phyloP scores from a whole-genome alignment of 148 eudicot species.

The Fagopyrum esculentum region DNA sequence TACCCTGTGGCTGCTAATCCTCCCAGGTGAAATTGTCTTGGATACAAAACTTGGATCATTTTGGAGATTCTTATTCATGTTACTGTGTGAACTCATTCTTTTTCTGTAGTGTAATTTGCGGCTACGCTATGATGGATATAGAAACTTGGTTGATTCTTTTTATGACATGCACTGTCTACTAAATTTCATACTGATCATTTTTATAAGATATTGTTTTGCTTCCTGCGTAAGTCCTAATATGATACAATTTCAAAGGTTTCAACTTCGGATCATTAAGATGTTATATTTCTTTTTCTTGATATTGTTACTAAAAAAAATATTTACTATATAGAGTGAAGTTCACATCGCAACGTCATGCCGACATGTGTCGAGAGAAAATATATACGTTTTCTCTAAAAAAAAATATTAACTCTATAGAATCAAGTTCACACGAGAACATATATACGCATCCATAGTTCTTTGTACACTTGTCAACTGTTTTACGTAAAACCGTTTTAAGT shows the following conservation, averaged over 20 bases:
- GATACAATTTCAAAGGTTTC: too few relatives aligned
- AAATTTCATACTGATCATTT: background rate
- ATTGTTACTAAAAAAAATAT: too few relatives aligned
- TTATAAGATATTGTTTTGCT: background rate
- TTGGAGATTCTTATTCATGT: background rate
- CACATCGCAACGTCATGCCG: too few relatives aligned
- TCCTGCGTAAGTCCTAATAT: too few relatives aligned
- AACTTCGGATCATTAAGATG: background rate
- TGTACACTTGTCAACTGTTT: too few relatives aligned
- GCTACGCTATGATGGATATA: background rate
- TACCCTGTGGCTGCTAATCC: background rate
- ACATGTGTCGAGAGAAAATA: too few relatives aligned
- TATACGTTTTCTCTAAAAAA: too few relatives aligned
- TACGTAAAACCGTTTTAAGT: too few relatives aligned
- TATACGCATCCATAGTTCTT: too few relatives aligned
- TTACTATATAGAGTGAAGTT: too few relatives aligned
- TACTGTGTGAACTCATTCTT: background rate
- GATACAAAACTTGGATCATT: background rate
- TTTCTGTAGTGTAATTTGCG: background rate
- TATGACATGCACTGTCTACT: conserved; percentile 1
- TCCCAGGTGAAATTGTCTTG: background rate
- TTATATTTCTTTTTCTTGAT: background rate
- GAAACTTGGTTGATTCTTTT: background rate
- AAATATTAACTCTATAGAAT: too few relatives aligned
- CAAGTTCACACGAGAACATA: too few relatives aligned